A percentile compares a stretch with the other conserved stretches of the same genome.
Evolutionary conservation across 192 early-diverging fungal species (phyloP).

Genomic region (Chytriomyces confervae): DNA sequence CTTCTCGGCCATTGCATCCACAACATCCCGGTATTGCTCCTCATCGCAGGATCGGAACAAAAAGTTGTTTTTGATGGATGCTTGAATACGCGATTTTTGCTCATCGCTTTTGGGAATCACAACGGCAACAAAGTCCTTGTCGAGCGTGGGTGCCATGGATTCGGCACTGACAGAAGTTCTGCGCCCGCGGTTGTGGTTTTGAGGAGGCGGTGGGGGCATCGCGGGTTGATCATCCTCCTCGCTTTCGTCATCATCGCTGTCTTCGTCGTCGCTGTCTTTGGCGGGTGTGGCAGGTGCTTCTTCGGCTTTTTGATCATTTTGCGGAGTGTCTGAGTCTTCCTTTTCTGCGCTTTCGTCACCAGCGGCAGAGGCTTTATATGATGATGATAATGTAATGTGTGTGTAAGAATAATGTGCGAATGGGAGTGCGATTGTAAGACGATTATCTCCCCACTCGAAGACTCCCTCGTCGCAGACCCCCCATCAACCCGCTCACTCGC

Average conservation of each 20-base stretch:
- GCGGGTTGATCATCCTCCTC: constrained; percentile 67
- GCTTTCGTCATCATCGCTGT: constrained; percentile 60
- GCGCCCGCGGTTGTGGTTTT: constrained; percentile 81
- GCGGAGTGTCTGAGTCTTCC: constrained; percentile 1
- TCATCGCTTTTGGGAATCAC: constrained; percentile 87
- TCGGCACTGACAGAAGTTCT: constrained; percentile 96
- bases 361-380: constrained; percentile 26
- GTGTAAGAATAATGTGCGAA: neutral
- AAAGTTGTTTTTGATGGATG: constrained; percentile 87
- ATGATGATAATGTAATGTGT: neutral
- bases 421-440: neutral
- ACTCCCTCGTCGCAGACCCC: neutral
- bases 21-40: constrained; percentile 91
- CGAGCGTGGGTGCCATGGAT: constrained; percentile 89
- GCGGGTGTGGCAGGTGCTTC: neutral
- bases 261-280: constrained; percentile 55
- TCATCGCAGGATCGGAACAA: constrained; percentile 94
- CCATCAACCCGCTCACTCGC: no score
- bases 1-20: constrained; percentile 97
- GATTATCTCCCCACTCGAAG: neutral
- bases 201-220: constrained; percentile 58
- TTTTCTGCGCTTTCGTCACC: constrained; percentile 46
- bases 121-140: constrained; percentile 72
- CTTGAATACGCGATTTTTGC: constrained; percentile 81
- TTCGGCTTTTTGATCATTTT: constrained; percentile 25